Evolutionary conservation across 2,329 filamentous ascomycete genomes (phyloP).

Genomic region (Teratosphaeria nubilosa): DNA sequence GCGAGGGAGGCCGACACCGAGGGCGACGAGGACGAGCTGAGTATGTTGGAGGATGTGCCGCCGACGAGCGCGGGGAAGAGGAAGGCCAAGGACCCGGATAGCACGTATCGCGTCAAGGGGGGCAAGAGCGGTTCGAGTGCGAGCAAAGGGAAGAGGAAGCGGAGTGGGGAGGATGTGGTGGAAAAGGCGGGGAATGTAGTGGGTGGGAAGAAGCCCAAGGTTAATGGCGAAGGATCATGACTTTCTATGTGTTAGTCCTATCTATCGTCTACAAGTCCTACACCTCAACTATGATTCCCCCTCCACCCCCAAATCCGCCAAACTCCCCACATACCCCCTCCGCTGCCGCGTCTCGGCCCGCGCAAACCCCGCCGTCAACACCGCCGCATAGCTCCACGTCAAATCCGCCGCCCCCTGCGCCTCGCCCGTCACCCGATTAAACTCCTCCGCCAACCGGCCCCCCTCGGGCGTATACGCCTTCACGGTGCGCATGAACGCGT

Average conservation of each 20-base stretch:
- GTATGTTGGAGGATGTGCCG: constrained; percentile 24
- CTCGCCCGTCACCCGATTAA: constrained; percentile 19
- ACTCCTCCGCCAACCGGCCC: constrained; percentile 22
- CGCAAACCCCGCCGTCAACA: constrained; percentile 23
- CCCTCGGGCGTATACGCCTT: constrained; percentile 23
- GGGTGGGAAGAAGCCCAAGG: constrained; percentile 17
- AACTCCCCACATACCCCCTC: constrained; percentile 9
- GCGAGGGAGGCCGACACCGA: constrained; percentile 19
- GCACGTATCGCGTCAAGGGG: constrained; percentile 39
- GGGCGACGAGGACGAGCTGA: constrained; percentile 33
- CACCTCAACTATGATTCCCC: constrained; percentile 3
- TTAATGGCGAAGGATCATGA: background rate
- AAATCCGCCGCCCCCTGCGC: constrained; percentile 22
- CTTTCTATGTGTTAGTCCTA: too few relatives aligned
- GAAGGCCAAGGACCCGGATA: constrained; percentile 30
- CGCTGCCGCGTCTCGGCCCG: constrained; percentile 15
- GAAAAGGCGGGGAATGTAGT: constrained; percentile 29
- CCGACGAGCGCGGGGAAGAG: constrained; percentile 12
- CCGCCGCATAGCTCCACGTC: constrained; percentile 25
- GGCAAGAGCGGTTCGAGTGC: constrained; percentile 33
- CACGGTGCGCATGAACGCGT: constrained; percentile 25
- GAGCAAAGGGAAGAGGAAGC: constrained; percentile 31
- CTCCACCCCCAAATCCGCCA: constrained; percentile 16
- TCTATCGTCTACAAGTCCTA: too few relatives aligned
- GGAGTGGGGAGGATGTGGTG: constrained; percentile 15